Evolutionary conservation across 2,329 filamentous ascomycete genomes (phyloP), one percentile per base, ranked within the genome.

Genomic region (Tympanopsis confertula): DNA sequence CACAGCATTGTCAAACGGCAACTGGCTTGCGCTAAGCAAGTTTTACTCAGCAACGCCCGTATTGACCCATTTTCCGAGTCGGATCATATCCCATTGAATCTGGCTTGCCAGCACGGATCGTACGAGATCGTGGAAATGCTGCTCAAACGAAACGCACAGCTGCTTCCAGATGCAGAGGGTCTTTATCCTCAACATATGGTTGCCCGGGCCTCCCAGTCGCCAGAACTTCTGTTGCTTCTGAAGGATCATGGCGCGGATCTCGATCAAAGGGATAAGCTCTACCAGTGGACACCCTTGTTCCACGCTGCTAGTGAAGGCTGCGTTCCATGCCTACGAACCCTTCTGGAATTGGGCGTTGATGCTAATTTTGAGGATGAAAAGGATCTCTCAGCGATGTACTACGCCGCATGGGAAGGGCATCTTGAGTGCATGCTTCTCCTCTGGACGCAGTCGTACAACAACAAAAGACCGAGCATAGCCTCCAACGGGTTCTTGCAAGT

Each of bases 361-460:
- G 65, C 71, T 1, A 67, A 73, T 42, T 68, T 73, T 33, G 55
- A 75, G 19, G 81, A 86, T 48, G 81, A 86, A 54, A 85, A 85
- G 50, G 71, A 68, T 5, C 61, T 84, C 5, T 78, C 78, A 5
- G 78, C 81, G 12, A 78, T 84, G 70, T 85, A 85, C 54, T 85
- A 86, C 54, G 80, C 81, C 20, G 79, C 78, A 2, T 86, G 81
- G 81, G 81, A 86, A 61, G 81, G 81, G 0, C 75, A 84, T 52
- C 57, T 84, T 24, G 75, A 82, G 50, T 85, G 80, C 54, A 82
- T 85, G 74, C 69, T 71, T 40, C 61, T 83, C 14, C 64, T 86
- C 18, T 71, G 68, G 14, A 62, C 67, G 13, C 30, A 33, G 10
- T 15, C 10, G 10, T 7, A 15, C 17, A 15, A 33, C 7, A 7